These are phyloP conservation scores for Plectranthus barbatus DNA, from an alignment of 257 asterid species.

Conservation along the genomic window DNA sequence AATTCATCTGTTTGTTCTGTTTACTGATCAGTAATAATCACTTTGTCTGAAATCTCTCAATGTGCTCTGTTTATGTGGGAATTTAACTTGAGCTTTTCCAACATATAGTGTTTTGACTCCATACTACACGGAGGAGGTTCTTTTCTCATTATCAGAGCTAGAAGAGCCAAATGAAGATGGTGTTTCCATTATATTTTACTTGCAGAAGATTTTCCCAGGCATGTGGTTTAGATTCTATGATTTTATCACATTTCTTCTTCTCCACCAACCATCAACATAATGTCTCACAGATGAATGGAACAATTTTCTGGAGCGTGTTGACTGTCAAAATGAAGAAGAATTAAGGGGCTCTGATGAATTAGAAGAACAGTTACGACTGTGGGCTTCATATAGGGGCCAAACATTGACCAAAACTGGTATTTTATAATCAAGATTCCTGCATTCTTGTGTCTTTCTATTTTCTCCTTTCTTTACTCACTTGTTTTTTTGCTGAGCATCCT, in stretches of 20 bases:
- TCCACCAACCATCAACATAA: slow-evolving; percentile 13
- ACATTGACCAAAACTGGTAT: slow-evolving; percentile 93
- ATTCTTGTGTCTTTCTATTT: neutral
- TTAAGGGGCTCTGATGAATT: slow-evolving; percentile 70
- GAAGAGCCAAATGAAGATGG: slow-evolving; percentile 95
- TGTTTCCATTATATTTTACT: slow-evolving; percentile 87
- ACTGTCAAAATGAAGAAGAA: slow-evolving; percentile 58
- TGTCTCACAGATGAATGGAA: slow-evolving; percentile 79
- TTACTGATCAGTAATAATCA: too few species aligned
- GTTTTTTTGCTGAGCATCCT: neutral
- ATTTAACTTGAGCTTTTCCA: slow-evolving; percentile 4
- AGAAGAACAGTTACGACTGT: slow-evolving; percentile 88
- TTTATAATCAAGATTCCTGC: neutral
- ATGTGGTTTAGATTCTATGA: slow-evolving; percentile 20
- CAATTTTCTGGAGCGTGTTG: slow-evolving; percentile 87
- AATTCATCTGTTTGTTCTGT: too few species aligned
- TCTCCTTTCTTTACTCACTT: neutral
- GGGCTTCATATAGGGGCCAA: slow-evolving; percentile 99
- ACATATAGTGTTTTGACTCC: slow-evolving; percentile 81
- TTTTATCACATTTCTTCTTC: slow-evolving; percentile 12
- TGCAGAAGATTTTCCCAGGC: slow-evolving; percentile 98
- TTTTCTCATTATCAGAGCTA: slow-evolving; percentile 83
- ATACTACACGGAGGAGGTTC: slow-evolving; percentile 91
- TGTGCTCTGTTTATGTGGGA: too few species aligned
- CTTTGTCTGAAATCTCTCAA: too few species aligned